These are phyloP conservation scores for Podaxis sp. DNA, from an alignment of 768 basidiomycete species.

Conservation along the genomic window DNA sequence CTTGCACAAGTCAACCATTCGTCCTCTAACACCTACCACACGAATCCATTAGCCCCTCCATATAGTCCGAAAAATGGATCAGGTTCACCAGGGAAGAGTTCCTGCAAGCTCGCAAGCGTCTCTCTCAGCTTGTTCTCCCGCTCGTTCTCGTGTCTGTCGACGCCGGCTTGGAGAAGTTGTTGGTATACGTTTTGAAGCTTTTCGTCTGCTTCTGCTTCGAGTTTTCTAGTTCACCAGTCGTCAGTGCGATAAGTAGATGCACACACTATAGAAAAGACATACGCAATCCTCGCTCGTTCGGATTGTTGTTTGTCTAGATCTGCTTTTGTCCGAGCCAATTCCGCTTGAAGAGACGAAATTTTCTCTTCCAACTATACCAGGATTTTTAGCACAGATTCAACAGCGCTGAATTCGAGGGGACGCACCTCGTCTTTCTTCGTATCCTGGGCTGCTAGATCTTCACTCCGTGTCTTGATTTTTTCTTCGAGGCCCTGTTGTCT, in stretches of 20 bases:
- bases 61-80: neutral
- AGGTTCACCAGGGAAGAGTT: slow-evolving; percentile 82
- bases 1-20: slow-evolving; percentile 92
- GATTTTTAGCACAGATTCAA: neutral
- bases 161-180: slow-evolving; percentile 86
- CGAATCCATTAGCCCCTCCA: neutral
- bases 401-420: neutral
- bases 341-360: slow-evolving; percentile 51
- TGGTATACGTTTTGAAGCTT: slow-evolving; percentile 81
- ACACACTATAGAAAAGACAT: slow-evolving; percentile 30
- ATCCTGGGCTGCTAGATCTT: slow-evolving; percentile 50
- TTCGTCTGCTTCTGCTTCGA: slow-evolving; percentile 90
- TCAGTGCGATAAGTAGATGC: neutral
- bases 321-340: slow-evolving; percentile 66
- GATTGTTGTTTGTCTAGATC: slow-evolving; percentile 85
- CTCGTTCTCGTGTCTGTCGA: slow-evolving; percentile 86
- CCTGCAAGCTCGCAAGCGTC: slow-evolving; percentile 76
- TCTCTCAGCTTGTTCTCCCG: slow-evolving; percentile 84
- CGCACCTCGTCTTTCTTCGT: slow-evolving; percentile 61
- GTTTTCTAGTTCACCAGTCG: slow-evolving; percentile 54
- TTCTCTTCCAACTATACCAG: slow-evolving; percentile 57
- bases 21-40: slow-evolving; percentile 81
- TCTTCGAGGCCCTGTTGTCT: slow-evolving; percentile 65
- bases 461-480: slow-evolving; percentile 53
- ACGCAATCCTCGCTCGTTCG: slow-evolving; percentile 81